phyloP scores from a whole-genome alignment of 768 basidiomycete species.

The Psilocybe subaeruginosa region DNA sequence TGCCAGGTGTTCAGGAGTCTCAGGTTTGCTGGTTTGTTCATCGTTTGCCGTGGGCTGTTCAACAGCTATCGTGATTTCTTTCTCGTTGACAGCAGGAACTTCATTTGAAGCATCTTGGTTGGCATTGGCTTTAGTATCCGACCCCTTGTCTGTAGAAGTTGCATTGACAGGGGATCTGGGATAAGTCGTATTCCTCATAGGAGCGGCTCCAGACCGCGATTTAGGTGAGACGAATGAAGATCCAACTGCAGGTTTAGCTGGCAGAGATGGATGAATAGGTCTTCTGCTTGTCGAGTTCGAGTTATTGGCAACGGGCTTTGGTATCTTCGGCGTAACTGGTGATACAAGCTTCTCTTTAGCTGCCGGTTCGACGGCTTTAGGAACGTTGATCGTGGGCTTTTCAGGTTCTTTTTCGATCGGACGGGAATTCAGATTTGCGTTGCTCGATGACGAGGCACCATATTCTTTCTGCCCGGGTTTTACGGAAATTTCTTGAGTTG shows the following conservation, averaged over 20 bases:
- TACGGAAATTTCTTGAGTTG: neutral
- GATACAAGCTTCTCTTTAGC: neutral
- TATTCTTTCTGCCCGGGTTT: neutral
- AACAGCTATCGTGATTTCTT: neutral
- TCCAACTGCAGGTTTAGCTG: constrained; percentile 43
- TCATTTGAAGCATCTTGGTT: neutral
- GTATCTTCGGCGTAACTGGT: neutral
- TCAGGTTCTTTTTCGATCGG: neutral
- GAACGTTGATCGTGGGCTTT: neutral
- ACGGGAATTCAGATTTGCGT: neutral
- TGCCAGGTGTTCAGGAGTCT: neutral
- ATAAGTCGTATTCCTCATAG: constrained; percentile 23
- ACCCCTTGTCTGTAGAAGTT: constrained; percentile 25
- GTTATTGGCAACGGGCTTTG: neutral
- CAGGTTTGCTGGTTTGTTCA: neutral
- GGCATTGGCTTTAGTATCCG: neutral
- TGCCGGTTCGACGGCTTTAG: neutral
- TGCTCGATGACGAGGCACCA: neutral
- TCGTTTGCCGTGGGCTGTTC: neutral
- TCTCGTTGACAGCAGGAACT: neutral
- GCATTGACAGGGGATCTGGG: constrained; percentile 10
- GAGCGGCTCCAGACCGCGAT: constrained; percentile 22
- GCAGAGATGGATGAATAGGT: constrained; percentile 48
- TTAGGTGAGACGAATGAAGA: constrained; percentile 16
- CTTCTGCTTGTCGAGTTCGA: constrained; percentile 9